Evolutionary conservation across 192 early-diverging fungal genomes (phyloP), one percentile per base, ranked within the genome.

Genomic region (Thoreauomyces humboldtii): DNA sequence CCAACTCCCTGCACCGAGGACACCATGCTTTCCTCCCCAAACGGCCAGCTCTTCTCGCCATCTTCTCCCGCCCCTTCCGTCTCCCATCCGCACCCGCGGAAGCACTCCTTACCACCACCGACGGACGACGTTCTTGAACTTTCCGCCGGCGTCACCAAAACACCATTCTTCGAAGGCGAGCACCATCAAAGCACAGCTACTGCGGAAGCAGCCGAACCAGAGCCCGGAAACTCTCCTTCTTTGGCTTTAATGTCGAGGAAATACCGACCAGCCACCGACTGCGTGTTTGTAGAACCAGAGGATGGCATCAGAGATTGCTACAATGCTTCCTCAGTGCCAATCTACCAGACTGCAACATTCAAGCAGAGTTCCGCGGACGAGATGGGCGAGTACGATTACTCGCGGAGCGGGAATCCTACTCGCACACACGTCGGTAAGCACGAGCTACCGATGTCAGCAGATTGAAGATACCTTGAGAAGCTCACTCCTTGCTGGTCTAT

Each of bases 291-390:
- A 24, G 66, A 71, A 21, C 57, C 73, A 2, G 53, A 45, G 22
- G 42, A 35, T 15, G 64, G 63, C 60, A 67, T 81, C 21, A 36
- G 48, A 12, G 94, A 98, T 73, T 86, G 81, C 54, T 94, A 98
- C 82, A 88, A 92, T 76, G 83, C 94, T 9, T 82, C 90, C 22
- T 92, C 91, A 6, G 87, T 93, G 44, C 96, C 96, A n/a, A 93
- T 98, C 64, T 98, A 98, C 81, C 94, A 96, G 63, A 90, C 94
- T 0, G 96, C 96, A 12, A 98, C 96, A 0, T 98, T 98, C 77
- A 96, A 94, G 77, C 93, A 96, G 73, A 71, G 69, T n/a, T 72
- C 77, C 21, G 92, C 89, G 5, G 81, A 81, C 19, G 91, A 89
- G 37, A 86, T 85, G 64, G 94, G 92, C 14, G 91, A 94, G 52